A percentile compares a stretch with the other conserved stretches of the same genome.
Evolutionary conservation across 2,329 filamentous ascomycete species (phyloP).

Genomic region (Penicillium verrucosum): DNA sequence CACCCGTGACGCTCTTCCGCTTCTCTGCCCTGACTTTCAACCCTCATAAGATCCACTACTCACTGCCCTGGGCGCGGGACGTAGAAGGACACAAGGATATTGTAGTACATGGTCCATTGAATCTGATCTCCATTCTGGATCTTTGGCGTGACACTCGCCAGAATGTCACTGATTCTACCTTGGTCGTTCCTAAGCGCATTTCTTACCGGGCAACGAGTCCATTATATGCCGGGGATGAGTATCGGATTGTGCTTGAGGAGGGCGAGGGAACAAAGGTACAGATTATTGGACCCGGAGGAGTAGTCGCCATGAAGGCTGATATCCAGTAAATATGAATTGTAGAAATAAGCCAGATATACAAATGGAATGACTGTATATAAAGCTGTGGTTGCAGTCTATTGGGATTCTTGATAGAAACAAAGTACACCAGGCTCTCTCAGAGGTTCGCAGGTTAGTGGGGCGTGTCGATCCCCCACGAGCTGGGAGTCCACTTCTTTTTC

Average conservation of each 20-base stretch:
- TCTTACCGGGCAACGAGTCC: constrained; percentile 50
- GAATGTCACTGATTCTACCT: constrained; percentile 17
- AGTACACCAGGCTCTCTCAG: not conserved
- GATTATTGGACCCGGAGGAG: constrained; percentile 33
- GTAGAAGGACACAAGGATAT: constrained; percentile 44
- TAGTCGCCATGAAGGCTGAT: constrained; percentile 40
- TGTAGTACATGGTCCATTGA: constrained; percentile 45
- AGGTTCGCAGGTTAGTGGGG: not conserved
- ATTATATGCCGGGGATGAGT: constrained; percentile 49
- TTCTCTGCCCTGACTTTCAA: constrained; percentile 47
- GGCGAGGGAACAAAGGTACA: constrained; percentile 31
- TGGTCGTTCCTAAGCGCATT: constrained; percentile 42
- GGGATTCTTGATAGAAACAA: not conserved
- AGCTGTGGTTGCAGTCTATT: not conserved
- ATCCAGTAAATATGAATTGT: constrained; percentile 17
- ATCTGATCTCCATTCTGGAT: constrained; percentile 44
- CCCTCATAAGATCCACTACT: constrained; percentile 46
- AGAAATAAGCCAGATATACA: not conserved
- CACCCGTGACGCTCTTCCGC: constrained; percentile 42
- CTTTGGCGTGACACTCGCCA: constrained; percentile 41
- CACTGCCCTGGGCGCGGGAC: constrained; percentile 42
- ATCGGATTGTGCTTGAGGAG: constrained; percentile 42
- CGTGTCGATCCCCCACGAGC: not conserved
- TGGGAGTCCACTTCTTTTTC: not conserved
- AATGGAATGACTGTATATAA: not conserved